Evolutionary conservation across 2,329 filamentous ascomycete genomes (phyloP).

Genomic region (Diaporthe velutina): DNA sequence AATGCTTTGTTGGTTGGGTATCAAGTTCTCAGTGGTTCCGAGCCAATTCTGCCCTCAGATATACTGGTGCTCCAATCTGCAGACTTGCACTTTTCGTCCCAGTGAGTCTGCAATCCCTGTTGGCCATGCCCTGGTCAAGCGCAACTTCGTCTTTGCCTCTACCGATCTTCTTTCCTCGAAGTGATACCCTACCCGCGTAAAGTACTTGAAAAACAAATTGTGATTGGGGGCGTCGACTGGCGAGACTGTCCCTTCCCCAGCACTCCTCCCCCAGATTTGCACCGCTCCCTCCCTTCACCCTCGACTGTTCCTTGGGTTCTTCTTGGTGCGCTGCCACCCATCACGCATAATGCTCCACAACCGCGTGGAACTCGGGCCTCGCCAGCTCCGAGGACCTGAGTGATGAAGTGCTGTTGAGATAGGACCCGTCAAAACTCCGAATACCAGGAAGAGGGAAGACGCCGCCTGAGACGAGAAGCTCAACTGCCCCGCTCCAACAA

Average conservation of each 20-base stretch:
- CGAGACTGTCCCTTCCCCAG: neutral
- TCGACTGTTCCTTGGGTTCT: neutral
- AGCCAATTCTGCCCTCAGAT: neutral
- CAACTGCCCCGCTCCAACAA: neutral
- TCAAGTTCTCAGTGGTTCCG: neutral
- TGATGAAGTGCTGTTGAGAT: slow-evolving; percentile 19
- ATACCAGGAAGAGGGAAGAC: neutral
- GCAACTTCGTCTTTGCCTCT: neutral
- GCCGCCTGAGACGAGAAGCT: neutral
- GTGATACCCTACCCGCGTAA: too few relatives aligned
- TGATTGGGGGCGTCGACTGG: neutral
- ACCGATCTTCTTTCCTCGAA: neutral
- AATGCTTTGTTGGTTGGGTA: too few relatives aligned
- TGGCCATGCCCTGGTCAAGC: too few relatives aligned
- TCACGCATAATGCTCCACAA: slow-evolving; percentile 8
- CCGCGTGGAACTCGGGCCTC: slow-evolving; percentile 13
- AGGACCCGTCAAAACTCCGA: slow-evolving; percentile 17
- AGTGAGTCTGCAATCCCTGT: neutral
- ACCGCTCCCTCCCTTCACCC: neutral
- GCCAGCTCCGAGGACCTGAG: slow-evolving; percentile 12
- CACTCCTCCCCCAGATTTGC: neutral
- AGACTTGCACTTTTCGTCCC: neutral
- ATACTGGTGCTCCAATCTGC: neutral
- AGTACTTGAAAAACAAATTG: neutral
- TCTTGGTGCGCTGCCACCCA: neutral